These are phyloP conservation scores for Cordyceps tenuipes DNA, from an alignment of 2,329 filamentous ascomycete species.

Conservation along the genomic window DNA sequence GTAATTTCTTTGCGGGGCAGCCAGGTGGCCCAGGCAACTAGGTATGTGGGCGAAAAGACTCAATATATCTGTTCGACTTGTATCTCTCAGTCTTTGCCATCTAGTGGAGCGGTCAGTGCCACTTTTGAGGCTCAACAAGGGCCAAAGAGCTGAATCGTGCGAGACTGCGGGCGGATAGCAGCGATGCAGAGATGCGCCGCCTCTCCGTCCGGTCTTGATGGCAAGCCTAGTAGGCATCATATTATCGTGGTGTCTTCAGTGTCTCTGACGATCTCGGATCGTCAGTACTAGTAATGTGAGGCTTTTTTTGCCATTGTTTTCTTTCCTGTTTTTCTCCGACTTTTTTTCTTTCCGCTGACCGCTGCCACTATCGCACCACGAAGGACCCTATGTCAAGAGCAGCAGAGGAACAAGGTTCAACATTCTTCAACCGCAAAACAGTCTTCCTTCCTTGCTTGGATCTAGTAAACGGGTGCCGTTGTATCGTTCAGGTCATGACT, in stretches of 20 bases:
- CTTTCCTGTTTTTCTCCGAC: no score
- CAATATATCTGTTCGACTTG: no score
- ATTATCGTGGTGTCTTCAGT: no score
- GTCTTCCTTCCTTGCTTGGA: neutral
- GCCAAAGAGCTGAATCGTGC: neutral
- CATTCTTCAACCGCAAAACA: neutral
- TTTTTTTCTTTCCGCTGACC: no score
- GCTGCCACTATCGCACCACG: no score
- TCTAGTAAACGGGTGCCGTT: neutral
- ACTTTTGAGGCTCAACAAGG: neutral
- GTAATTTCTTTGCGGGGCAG: neutral
- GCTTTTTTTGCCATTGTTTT: no score
- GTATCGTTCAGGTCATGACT: neutral
- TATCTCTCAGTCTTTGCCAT: neutral
- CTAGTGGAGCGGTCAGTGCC: neutral
- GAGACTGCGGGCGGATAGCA: neutral
- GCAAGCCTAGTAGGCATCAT: neutral
- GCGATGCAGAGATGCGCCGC: slow-evolving; percentile 1
- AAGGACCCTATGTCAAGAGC: no score
- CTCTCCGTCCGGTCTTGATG: neutral
- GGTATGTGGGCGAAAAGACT: no score
- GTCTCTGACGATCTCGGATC: no score
- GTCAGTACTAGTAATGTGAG: no score
- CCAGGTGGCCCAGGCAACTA: no score
- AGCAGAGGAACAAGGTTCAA: no score